Conservation (phyloP, 352 stramenopile species). For the Pythium rhizo-oryzae region DNA sequence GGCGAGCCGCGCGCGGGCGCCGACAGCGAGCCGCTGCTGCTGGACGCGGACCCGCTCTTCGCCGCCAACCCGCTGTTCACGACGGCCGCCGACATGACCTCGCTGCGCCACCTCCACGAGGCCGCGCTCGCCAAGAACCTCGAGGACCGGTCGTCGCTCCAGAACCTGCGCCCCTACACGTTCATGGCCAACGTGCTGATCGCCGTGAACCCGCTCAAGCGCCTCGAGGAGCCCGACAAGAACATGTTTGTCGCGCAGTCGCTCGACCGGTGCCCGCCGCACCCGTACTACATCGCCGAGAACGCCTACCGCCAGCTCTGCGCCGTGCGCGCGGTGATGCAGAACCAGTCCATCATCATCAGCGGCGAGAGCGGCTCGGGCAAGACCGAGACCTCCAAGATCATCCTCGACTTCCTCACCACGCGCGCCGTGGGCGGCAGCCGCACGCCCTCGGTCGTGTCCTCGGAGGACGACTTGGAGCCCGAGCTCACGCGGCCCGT, state of each 20-base stretch:
- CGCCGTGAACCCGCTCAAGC: slow-evolving; percentile 80
- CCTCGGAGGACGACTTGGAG: slow-evolving; percentile 57
- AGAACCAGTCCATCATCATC: slow-evolving; percentile 96
- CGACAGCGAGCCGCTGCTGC: slow-evolving; percentile 41
- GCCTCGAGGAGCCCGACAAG: slow-evolving; percentile 74
- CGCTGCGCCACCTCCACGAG: slow-evolving; percentile 82
- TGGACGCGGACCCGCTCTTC: slow-evolving; percentile 54
- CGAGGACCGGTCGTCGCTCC: slow-evolving; percentile 72
- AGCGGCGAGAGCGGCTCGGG: slow-evolving; percentile 93
- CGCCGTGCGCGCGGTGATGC: slow-evolving; percentile 79
- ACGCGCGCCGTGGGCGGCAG: slow-evolving; percentile 60
- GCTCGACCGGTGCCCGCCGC: slow-evolving; percentile 68
- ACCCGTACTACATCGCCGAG: slow-evolving; percentile 87
- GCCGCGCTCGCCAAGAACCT: slow-evolving; percentile 88
- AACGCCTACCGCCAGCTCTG: slow-evolving; percentile 82
- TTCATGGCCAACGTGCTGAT: slow-evolving; percentile 91
- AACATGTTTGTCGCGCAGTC: slow-evolving; percentile 69
- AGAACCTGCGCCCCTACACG: slow-evolving; percentile 82
- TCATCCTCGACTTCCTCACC: slow-evolving; percentile 88
- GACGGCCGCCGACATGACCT: slow-evolving; percentile 84
- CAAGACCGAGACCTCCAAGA: slow-evolving; percentile 97
- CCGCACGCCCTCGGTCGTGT: slow-evolving; percentile 46
- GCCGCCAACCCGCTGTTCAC: slow-evolving; percentile 75
- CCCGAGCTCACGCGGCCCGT: slow-evolving; percentile 55
- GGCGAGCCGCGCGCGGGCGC: slow-evolving; percentile 42